These are phyloP conservation scores for Auriscalpium microsporum DNA, from an alignment of 768 basidiomycete genomes.

Conservation along the genomic window DNA sequence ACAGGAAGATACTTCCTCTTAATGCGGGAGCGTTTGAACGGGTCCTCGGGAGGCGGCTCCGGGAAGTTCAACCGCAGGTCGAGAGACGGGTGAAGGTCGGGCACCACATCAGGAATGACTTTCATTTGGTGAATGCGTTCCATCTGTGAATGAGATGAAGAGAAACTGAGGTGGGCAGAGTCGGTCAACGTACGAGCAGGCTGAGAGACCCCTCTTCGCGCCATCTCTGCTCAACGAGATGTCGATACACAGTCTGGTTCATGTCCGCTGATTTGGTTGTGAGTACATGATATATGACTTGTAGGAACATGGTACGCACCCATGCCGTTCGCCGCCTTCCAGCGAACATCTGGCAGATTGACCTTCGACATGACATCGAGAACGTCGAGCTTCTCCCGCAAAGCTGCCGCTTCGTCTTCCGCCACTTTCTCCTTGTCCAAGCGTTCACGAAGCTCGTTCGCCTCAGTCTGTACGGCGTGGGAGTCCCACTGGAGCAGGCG, in stretches of 20 bases:
- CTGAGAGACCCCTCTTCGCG: constrained; percentile 77
- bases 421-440: constrained; percentile 13
- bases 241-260: constrained; percentile 62
- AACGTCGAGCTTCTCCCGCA: constrained; percentile 39
- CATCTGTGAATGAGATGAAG: constrained; percentile 48
- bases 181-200: constrained; percentile 49
- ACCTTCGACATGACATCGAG: constrained; percentile 74
- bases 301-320: constrained; percentile 35
- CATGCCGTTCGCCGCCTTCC: constrained; percentile 72
- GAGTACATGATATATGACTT: too few species aligned
- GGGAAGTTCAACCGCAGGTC: constrained; percentile 64
- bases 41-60: constrained; percentile 23
- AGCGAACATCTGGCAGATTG: constrained; percentile 77
- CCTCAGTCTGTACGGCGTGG: constrained; percentile 35
- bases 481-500: constrained; percentile 61
- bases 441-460: constrained; percentile 26
- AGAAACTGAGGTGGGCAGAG: neutral
- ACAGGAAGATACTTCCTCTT: constrained; percentile 33
- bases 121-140: constrained; percentile 88
- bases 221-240: constrained; percentile 80
- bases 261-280: constrained; percentile 43
- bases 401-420: constrained; percentile 16
- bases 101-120: constrained; percentile 81
- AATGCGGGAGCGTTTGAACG: constrained; percentile 19
- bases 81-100: constrained; percentile 58